Percentiles rank a stretch among this genome's conserved stretches.
These are phyloP conservation scores for Paracorniculantispora psalliotae DNA, from an alignment of 2,329 filamentous ascomycete species.

Conservation along the genomic window DNA sequence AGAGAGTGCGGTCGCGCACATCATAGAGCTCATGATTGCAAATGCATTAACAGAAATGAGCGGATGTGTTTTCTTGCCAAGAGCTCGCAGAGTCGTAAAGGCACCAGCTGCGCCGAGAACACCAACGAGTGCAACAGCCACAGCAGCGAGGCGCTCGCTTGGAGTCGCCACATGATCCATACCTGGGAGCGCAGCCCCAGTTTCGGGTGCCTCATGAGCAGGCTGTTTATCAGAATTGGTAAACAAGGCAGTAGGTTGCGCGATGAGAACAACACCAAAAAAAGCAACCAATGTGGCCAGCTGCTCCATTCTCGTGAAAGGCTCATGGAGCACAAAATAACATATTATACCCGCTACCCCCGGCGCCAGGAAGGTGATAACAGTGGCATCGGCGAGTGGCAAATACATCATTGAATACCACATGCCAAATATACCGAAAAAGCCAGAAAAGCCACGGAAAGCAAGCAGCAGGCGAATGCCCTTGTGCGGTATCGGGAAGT, in stretches of 20 bases:
- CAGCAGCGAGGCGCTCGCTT: conserved; percentile 62
- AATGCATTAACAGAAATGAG: conserved; percentile 88
- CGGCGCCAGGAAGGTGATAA: conserved; percentile 82
- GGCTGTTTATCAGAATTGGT: conserved; percentile 12
- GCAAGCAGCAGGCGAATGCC: conserved; percentile 65
- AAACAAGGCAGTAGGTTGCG: conserved; percentile 61
- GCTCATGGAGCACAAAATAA: conserved; percentile 67
- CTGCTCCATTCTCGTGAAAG: conserved; percentile 73
- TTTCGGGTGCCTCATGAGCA: conserved; percentile 13
- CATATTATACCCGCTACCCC: conserved; percentile 76
- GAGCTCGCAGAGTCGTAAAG: conserved; percentile 71
- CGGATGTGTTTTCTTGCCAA: conserved; percentile 74
- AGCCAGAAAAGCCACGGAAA: conserved; percentile 63
- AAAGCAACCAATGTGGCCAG: conserved; percentile 71
- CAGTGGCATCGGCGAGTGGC: conserved; percentile 79
- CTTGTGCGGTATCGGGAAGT: conserved; percentile 64
- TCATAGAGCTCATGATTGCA: conserved; percentile 61
- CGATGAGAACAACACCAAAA: conserved; percentile 76
- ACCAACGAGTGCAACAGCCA: conserved; percentile 68
- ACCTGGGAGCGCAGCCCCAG: conserved; percentile 21
- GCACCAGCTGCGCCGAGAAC: conserved; percentile 71
- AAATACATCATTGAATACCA: conserved; percentile 67
- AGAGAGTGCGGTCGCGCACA: conserved; percentile 58
- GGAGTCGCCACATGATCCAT: conserved; percentile 44
- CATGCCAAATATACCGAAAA: conserved; percentile 74